Evolutionary conservation across 2,329 filamentous ascomycete genomes (phyloP).

Genomic region (Trichoderma sp.): DNA sequence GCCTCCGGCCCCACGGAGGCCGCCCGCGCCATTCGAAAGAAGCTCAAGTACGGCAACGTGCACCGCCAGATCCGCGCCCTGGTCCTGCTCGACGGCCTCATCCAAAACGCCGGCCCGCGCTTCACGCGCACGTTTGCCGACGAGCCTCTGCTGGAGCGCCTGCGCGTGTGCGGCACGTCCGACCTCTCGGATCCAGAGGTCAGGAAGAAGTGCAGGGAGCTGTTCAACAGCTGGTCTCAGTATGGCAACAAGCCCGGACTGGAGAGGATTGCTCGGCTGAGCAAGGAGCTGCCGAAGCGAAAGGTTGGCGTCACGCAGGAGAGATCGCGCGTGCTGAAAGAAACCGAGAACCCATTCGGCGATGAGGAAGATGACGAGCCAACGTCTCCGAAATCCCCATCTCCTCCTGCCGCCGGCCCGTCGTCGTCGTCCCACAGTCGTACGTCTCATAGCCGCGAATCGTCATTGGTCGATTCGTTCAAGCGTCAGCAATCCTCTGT

Average conservation of each 20-base stretch:
- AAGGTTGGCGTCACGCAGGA: conserved; percentile 76
- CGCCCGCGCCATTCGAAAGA: conserved; percentile 90
- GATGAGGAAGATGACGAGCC: conserved; percentile 63
- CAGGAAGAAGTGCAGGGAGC: conserved; percentile 80
- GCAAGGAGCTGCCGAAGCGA: conserved; percentile 65
- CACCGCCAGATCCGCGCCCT: conserved; percentile 90
- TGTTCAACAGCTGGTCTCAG: conserved; percentile 87
- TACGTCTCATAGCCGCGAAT: conserved; percentile 27
- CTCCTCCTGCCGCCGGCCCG: conserved; percentile 28
- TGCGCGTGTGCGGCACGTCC: conserved; percentile 85
- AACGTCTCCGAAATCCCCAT: conserved; percentile 32
- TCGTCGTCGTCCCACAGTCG: conserved; percentile 23
- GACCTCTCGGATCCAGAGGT: conserved; percentile 82
- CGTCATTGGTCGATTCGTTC: conserved; percentile 15
- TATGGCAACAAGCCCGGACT: conserved; percentile 83
- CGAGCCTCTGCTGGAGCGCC: conserved; percentile 85
- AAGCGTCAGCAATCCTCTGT: not conserved
- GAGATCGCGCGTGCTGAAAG: conserved; percentile 78
- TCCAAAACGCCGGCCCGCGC: conserved; percentile 86
- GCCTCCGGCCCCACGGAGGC: conserved; percentile 83
- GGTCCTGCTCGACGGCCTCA: conserved; percentile 85
- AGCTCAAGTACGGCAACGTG: conserved; percentile 96
- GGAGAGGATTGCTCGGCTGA: conserved; percentile 75
- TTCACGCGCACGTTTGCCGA: conserved; percentile 90
- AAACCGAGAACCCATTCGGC: conserved; percentile 74